Evolutionary conservation across 2,329 filamentous ascomycete genomes (phyloP).

Genomic region (Trichoderma semiorbis): DNA sequence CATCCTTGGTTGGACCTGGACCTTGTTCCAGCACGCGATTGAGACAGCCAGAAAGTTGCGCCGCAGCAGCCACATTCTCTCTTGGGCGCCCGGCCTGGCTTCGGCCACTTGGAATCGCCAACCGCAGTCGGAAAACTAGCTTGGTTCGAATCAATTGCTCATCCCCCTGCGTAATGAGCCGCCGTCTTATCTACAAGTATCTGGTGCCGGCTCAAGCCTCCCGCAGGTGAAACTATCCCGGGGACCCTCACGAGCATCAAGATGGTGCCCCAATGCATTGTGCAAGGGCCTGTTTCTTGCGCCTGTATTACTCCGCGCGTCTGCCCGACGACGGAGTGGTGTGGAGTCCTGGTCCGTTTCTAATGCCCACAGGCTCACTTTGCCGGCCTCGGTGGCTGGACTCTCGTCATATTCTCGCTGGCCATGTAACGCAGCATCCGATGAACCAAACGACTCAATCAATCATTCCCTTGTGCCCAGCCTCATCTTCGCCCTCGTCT

Average conservation of each 20-base stretch:
- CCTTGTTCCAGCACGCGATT: not conserved
- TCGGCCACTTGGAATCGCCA: not conserved
- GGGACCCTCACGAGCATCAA: not conserved
- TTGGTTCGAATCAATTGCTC: slow-evolving; percentile 9
- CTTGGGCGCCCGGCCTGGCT: not conserved
- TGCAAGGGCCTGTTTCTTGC: not conserved
- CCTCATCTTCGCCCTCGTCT: slow-evolving; percentile 3
- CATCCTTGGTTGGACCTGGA: slow-evolving; percentile 2
- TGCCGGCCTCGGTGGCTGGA: not conserved
- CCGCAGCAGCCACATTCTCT: slow-evolving; percentile 9
- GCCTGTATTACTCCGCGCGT: not conserved
- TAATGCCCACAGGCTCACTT: not conserved
- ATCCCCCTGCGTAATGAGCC: slow-evolving; percentile 12
- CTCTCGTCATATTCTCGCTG: not conserved
- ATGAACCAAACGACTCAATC: not conserved
- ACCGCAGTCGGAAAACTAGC: not conserved
- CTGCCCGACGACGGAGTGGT: slow-evolving; percentile 9
- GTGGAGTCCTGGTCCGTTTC: slow-evolving; percentile 5
- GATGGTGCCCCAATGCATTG: not conserved
- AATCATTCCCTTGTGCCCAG: not conserved
- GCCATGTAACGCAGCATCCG: slow-evolving; percentile 11
- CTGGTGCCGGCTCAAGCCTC: not conserved
- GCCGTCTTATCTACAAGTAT: not conserved
- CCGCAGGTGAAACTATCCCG: slow-evolving; percentile 1
- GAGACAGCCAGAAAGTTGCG: not conserved